Conservation (phyloP, 1,284 basidiomycete genomes). For the Taiwanofungus camphoratus region DNA sequence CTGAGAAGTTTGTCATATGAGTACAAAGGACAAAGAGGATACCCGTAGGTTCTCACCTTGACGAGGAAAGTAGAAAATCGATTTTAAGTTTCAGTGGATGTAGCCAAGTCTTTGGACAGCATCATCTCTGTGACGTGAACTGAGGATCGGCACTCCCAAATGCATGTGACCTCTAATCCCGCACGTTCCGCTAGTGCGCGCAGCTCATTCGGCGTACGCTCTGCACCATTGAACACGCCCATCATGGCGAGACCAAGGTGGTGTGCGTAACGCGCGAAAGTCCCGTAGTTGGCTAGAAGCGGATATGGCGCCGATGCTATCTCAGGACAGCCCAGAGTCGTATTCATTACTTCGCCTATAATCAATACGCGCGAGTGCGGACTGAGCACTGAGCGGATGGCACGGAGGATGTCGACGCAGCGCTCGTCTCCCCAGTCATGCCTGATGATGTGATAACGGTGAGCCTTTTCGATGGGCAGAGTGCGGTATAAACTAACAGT, state of each 20-base stretch:
- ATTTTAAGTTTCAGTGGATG: too few relatives aligned
- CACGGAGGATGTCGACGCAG: slow-evolving; percentile 8
- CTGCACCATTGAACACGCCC: slow-evolving; percentile 3
- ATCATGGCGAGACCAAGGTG: slow-evolving; percentile 4
- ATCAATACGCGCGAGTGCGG: slow-evolving; percentile 6
- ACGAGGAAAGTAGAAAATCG: too few relatives aligned
- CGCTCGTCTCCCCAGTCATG: slow-evolving; percentile 15
- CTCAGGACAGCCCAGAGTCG: slow-evolving; percentile 2
- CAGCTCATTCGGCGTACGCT: slow-evolving; percentile 2
- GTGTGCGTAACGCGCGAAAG: slow-evolving; percentile 2
- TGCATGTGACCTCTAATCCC: not conserved
- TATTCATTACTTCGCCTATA: slow-evolving; percentile 5
- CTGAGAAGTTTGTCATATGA: too few relatives aligned
- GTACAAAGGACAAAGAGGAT: too few relatives aligned
- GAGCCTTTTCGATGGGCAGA: too few relatives aligned
- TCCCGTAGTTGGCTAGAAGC: too few relatives aligned
- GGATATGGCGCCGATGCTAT: slow-evolving; percentile 5
- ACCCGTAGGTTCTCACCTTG: too few relatives aligned
- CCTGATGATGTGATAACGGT: not conserved
- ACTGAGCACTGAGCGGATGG: too few relatives aligned
- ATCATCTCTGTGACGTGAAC: slow-evolving; percentile 1
- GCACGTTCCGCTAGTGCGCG: not conserved
- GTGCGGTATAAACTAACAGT: slow-evolving; percentile 8
- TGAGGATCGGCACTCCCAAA: slow-evolving; percentile 2
- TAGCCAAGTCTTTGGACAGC: too few relatives aligned